phyloP scores from a whole-genome alignment of 1,139 yeast genomes.

The Nakaseomyces uthaithaninus region DNA sequence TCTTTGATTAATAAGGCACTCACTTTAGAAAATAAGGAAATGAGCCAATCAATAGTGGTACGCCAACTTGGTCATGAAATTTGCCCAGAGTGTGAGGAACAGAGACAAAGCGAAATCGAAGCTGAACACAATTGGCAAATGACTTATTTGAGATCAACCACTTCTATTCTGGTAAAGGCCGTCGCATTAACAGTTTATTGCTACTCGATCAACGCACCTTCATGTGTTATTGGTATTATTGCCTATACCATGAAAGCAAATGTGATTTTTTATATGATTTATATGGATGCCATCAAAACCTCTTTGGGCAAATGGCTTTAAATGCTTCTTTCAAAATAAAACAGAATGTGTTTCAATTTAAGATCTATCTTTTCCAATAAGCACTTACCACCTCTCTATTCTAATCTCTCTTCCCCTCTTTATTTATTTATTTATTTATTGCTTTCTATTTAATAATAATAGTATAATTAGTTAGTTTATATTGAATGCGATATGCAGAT shows the following conservation, averaged over 20 bases:
- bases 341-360: too few species aligned
- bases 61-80: not conserved
- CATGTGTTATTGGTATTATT: not conserved
- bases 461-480: too few species aligned
- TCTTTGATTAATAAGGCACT: not conserved
- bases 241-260: not conserved
- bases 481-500: too few species aligned
- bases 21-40: not conserved
- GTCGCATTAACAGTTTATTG: not conserved
- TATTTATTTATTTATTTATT: too few species aligned
- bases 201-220: not conserved
- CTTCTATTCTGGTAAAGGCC: not conserved
- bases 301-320: slow-evolving; percentile 1
- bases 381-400: not conserved
- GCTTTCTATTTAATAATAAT: too few species aligned
- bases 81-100: slow-evolving; percentile 2
- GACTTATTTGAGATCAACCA: not conserved
- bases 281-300: not conserved
- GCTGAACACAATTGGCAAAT: slow-evolving; percentile 2
- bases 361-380: not conserved
- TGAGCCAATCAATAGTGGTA: not conserved
- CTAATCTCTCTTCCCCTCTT: too few species aligned
- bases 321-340: not conserved
- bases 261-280: not conserved
- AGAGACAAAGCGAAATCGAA: slow-evolving; percentile 5